Evolutionary conservation across 306 rosid species (phyloP).

Genomic region (Potentilla sterilis): DNA sequence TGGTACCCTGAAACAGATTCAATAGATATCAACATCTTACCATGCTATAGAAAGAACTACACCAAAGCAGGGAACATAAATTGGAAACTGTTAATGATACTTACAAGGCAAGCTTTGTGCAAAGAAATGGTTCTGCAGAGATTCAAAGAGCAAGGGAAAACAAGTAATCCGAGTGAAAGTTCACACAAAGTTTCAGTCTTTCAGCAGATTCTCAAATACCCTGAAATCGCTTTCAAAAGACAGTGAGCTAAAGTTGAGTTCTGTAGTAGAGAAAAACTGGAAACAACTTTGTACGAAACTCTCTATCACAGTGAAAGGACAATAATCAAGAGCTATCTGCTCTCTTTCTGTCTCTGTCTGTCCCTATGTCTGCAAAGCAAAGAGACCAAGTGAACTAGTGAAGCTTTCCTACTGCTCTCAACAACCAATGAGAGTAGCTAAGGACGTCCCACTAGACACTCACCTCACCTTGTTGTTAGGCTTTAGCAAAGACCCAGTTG

Average conservation of each 20-base stretch:
- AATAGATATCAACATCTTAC: background rate
- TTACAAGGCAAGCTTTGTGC: background rate
- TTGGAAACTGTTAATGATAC: background rate
- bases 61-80: background rate
- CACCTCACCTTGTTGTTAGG: conserved; percentile 9
- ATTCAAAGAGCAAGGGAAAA: background rate
- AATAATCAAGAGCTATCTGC: background rate
- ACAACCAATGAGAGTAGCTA: conserved; percentile 10
- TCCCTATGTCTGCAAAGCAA: background rate
- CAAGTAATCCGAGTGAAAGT: background rate
- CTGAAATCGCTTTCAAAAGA: background rate
- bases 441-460: background rate
- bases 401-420: background rate
- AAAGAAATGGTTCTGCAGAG: background rate
- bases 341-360: background rate
- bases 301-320: background rate
- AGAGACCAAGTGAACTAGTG: conserved; percentile 4
- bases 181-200: background rate
- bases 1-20: background rate
- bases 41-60: background rate
- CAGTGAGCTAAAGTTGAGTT: background rate
- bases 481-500: background rate
- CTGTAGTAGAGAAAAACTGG: background rate
- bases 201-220: background rate
- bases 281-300: background rate